A percentile compares a stretch with the other conserved stretches of the same genome.
These are phyloP conservation scores for Amanita pseudoporphyria DNA, from an alignment of 768 basidiomycete species.

Conservation along the genomic window DNA sequence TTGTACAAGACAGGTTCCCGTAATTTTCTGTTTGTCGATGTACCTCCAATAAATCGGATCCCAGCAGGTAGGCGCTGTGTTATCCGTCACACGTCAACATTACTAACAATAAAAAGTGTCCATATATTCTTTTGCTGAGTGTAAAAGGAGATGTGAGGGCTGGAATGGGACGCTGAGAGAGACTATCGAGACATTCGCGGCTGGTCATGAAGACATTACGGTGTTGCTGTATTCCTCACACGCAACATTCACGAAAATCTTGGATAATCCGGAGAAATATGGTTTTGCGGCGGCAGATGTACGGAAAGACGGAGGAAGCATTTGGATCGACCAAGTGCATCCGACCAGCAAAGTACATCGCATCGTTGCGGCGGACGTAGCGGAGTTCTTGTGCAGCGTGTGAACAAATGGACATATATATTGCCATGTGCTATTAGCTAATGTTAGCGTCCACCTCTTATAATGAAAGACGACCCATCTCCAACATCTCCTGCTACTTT, in stretches of 20 bases:
- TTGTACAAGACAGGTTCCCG: conserved; percentile 40
- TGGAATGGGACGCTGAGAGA: conserved; percentile 39
- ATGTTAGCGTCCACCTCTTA: conserved; percentile 7
- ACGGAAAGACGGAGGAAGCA: conserved; percentile 22
- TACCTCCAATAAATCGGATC: conserved; percentile 43
- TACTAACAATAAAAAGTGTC: neutral
- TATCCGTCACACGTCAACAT: neutral
- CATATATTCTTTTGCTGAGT: conserved; percentile 2
- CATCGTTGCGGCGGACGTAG: conserved; percentile 33
- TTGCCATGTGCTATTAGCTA: neutral
- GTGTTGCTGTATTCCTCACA: conserved; percentile 41
- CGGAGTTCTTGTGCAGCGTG: conserved; percentile 24
- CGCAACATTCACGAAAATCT: conserved; percentile 32
- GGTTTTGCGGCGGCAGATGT: conserved; percentile 28
- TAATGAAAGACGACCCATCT: conserved; percentile 17
- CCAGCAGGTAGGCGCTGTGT: conserved; percentile 28
- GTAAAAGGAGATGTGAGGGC: conserved; percentile 7
- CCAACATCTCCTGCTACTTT: conserved; percentile 43
- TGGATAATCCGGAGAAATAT: conserved; percentile 33
- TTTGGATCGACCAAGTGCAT: conserved; percentile 47
- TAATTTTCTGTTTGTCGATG: conserved; percentile 51
- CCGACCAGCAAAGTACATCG: conserved; percentile 43
- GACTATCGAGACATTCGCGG: conserved; percentile 25
- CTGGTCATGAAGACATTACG: conserved; percentile 33
- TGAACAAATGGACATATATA: neutral